Evolutionary conservation across 106 monocot species (phyloP), one percentile per base, ranked within the genome.

Genomic region (Iris macrosiphon): DNA sequence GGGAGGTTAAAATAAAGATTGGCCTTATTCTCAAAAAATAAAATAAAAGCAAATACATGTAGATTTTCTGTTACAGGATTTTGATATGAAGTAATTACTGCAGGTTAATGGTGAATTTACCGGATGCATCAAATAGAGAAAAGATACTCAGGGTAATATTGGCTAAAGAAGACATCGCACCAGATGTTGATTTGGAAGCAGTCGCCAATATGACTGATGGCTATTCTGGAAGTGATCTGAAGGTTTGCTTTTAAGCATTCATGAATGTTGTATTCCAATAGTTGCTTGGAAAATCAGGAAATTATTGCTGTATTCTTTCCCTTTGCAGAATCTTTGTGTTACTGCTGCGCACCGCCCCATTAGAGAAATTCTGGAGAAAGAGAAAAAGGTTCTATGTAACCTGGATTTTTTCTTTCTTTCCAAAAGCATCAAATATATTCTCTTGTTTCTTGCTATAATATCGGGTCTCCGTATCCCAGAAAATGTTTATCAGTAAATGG

Each of bases 161-260:
- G 46, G 63, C 82, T 15, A 90, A 90, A 69, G 96, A 96, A 61
- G 82, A 90, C 2, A 31, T 96, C 30, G 77, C 63, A 14, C 55
- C 74, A 24, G 76, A 64, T 67, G 45, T 90, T 45, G 77, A 83
- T 55, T 66, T 85, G 27, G 90, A 90, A 51, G 65, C 73, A 23
- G 55, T 90, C 51, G 96, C 96, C 38, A 83, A 74, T 58, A 80
- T 87, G 86, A 96, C 96, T 27, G 90, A 96, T 62, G 96, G 96
- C 52, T 96, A 90, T 44, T 90, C 96, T 39, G 89, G 90, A 77
- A 96, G 96, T 40, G 90, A 96, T 33, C 62, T 96, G 41, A 96
- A 96, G 96, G 90, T 96, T 23, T 64, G 15, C 14, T 32, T 57
- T 18, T 45, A 33, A 23, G 4, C 20, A 28, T 21, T 34, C 43